Evolutionary conservation across 2,329 filamentous ascomycete genomes (phyloP).

Genomic region (Didymella glomerata): DNA sequence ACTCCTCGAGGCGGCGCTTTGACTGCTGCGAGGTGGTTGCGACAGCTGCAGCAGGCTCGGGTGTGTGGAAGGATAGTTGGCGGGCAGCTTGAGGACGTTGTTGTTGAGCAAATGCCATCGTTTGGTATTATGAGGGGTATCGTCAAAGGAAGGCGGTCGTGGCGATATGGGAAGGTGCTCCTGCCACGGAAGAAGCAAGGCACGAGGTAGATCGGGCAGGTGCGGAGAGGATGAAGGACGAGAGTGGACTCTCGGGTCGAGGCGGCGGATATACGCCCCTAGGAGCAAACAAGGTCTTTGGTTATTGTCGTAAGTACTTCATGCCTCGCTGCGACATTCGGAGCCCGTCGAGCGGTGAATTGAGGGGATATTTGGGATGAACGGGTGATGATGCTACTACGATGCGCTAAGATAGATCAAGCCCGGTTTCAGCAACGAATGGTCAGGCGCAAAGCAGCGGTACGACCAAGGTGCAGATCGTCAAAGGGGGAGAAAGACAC

Average conservation of each 20-base stretch:
- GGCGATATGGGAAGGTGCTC: slow-evolving; percentile 25
- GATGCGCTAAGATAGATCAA: slow-evolving; percentile 32
- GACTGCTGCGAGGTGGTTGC: slow-evolving; percentile 48
- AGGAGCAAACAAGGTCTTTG: slow-evolving; percentile 15
- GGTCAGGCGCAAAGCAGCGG: slow-evolving; percentile 26
- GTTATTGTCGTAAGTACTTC: slow-evolving; percentile 28
- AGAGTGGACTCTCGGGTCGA: slow-evolving; percentile 1
- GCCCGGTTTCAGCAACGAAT: slow-evolving; percentile 27
- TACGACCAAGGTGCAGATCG: slow-evolving; percentile 20
- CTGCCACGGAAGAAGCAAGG: slow-evolving; percentile 23
- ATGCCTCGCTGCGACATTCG: slow-evolving; percentile 32
- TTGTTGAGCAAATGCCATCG: slow-evolving; percentile 53
- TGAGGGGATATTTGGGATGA: slow-evolving; percentile 26
- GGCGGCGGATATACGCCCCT: slow-evolving; percentile 20
- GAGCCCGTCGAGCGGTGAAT: slow-evolving; percentile 29
- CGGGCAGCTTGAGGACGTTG: slow-evolving; percentile 48
- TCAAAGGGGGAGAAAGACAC: slow-evolving; percentile 3
- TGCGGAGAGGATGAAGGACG: slow-evolving; percentile 11
- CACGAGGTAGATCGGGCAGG: slow-evolving; percentile 28
- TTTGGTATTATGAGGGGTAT: slow-evolving; percentile 16
- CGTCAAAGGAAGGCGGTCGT: slow-evolving; percentile 20
- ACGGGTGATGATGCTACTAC: slow-evolving; percentile 36
- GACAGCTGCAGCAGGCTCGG: slow-evolving; percentile 36
- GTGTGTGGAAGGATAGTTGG: slow-evolving; percentile 46
- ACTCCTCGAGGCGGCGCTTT: slow-evolving; percentile 68